phyloP scores from a whole-genome alignment of 345 rosid genomes.

The Cardamine resedifolia region DNA sequence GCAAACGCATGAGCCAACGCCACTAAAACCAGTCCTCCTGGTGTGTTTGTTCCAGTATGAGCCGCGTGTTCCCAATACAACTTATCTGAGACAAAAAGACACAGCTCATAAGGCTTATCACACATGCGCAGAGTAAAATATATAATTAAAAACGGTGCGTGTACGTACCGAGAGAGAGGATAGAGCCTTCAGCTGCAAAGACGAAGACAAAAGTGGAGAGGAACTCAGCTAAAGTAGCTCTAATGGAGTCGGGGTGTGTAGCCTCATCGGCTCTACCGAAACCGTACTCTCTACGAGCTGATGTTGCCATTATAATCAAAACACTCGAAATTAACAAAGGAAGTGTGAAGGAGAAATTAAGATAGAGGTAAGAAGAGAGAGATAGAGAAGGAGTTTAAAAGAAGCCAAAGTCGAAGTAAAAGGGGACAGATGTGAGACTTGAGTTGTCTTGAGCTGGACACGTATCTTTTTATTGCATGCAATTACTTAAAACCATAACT shows the following conservation, averaged over 20 bases:
- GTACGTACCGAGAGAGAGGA: slow-evolving; percentile 60
- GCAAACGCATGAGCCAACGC: slow-evolving; percentile 77
- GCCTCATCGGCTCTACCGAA: slow-evolving; percentile 46
- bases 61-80: slow-evolving; percentile 40
- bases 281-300: slow-evolving; percentile 39
- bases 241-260: slow-evolving; percentile 43
- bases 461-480: slow-evolving; percentile 38
- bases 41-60: slow-evolving; percentile 35
- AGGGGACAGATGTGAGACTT: slow-evolving; percentile 37
- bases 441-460: slow-evolving; percentile 31
- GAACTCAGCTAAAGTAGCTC: slow-evolving; percentile 70
- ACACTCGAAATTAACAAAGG: neutral
- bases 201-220: slow-evolving; percentile 71
- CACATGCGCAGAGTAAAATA: neutral
- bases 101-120: neutral
- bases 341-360: neutral
- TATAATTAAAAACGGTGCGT: neutral
- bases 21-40: slow-evolving; percentile 46
- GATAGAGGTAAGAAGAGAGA: slow-evolving; percentile 7
- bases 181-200: slow-evolving; percentile 77
- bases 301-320: slow-evolving; percentile 39
- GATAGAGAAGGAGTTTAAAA: slow-evolving; percentile 25
- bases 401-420: slow-evolving; percentile 33
- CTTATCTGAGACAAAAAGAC: slow-evolving; percentile 42
- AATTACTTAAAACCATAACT: slow-evolving; percentile 25